A percentile compares a stretch with the other conserved stretches of the same genome.
Evolutionary conservation across 164 flowering plant genomes (phyloP).

Genomic region (Amborella trichopoda): DNA sequence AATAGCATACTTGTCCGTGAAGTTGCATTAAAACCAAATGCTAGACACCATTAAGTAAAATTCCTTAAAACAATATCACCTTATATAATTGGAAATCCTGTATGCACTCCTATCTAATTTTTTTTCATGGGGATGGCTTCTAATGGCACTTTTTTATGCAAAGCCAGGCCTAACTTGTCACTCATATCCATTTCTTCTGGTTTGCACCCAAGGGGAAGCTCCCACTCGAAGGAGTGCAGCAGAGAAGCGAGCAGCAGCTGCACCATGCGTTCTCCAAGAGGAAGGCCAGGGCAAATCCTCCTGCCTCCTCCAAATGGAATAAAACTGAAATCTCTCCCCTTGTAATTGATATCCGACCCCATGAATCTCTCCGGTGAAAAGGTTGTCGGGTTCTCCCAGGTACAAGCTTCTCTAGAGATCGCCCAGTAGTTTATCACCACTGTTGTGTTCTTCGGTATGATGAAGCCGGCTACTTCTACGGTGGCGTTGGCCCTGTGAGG

Average conservation of each 20-base stretch:
- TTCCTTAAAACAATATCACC: background rate
- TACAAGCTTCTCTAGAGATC: conserved; percentile 17
- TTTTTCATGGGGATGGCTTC: conserved; percentile 11
- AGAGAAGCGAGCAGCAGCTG: conserved; percentile 13
- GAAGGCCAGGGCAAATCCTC: conserved; percentile 22
- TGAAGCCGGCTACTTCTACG: conserved; percentile 17
- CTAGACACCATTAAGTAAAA: too few species aligned
- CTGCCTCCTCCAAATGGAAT: too few species aligned
- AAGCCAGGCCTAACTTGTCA: conserved; percentile 14
- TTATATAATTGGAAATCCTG: background rate
- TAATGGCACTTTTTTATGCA: conserved; percentile 18
- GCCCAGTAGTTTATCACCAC: conserved; percentile 28
- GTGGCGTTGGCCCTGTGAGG: conserved; percentile 15
- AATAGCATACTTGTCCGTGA: too few species aligned
- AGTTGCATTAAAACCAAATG: too few species aligned
- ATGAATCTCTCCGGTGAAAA: conserved; percentile 28
- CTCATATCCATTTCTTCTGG: conserved; percentile 15
- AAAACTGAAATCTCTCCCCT: conserved; percentile 18
- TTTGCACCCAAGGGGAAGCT: conserved; percentile 8
- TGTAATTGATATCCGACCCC: conserved; percentile 6
- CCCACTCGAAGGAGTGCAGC: conserved; percentile 18
- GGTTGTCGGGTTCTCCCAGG: conserved; percentile 16
- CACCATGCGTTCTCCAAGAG: conserved; percentile 15
- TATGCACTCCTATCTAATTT: too few species aligned
- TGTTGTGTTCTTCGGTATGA: conserved; percentile 22